These are phyloP conservation scores for Elongisporangium prolatum DNA, from an alignment of 352 stramenopile genomes.

Conservation along the genomic window DNA sequence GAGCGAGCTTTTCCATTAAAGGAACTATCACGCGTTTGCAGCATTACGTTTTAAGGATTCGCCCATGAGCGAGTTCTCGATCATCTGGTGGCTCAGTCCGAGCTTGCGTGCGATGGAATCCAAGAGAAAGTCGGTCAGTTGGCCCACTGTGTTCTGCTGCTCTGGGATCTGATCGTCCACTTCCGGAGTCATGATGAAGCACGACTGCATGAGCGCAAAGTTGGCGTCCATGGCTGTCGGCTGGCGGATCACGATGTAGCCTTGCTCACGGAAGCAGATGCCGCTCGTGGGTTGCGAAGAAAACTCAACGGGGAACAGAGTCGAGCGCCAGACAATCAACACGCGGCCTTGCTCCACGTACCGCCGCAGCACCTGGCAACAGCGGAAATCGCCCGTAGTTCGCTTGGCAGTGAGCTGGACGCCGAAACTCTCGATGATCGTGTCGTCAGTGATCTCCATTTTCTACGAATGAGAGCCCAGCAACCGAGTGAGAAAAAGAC, in stretches of 20 bases:
- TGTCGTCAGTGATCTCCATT: conserved; percentile 5
- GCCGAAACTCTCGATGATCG: conserved; percentile 5
- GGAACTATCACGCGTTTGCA: not conserved
- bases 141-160: not conserved
- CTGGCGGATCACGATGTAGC: conserved; percentile 48
- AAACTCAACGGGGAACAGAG: conserved; percentile 31
- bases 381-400: not conserved
- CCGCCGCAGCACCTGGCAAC: conserved; percentile 5
- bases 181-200: conserved; percentile 50
- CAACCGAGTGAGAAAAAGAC: not conserved
- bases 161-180: conserved; percentile 11
- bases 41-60: not conserved
- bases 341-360: not conserved
- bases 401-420: conserved; percentile 2
- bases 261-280: conserved; percentile 45
- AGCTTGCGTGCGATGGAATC: conserved; percentile 2
- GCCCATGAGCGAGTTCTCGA: conserved; percentile 7
- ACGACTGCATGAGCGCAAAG: conserved; percentile 44
- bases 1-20: too few relatives aligned
- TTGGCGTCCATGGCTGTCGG: conserved; percentile 21
- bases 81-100: conserved; percentile 3
- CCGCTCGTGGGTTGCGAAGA: conserved; percentile 29
- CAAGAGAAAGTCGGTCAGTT: conserved; percentile 7
- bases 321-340: conserved; percentile 5
- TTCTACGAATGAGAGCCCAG: not conserved